Evolutionary conservation across 1,284 basidiomycete species (phyloP), one percentile per base, ranked within the genome.

Genomic region (Schizophyllum amplum): DNA sequence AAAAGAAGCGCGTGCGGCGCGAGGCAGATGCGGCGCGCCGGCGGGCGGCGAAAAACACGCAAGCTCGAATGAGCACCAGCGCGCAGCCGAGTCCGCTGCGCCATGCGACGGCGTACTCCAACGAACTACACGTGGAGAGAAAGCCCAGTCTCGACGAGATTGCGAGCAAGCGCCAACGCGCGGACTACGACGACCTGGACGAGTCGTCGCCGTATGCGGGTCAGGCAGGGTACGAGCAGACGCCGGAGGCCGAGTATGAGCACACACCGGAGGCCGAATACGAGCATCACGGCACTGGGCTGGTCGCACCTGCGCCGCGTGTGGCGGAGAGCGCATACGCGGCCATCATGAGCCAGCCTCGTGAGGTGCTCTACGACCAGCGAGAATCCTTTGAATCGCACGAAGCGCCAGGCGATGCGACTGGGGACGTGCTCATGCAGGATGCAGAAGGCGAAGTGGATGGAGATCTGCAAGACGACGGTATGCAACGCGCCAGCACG

Each of bases 1-100:
- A 74, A 9, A 42, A 93, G 63, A 76, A 69, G 4, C 61, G 73
- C 42, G 90, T 91, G 59, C 87, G 89, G 64, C 77, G 77, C 26
- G 82, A 86, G 60, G 80, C 81, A 0, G 76, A 76, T 47, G 67
- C 66, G 1, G 33, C 33, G 33, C 3, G 33, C 2, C 11, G 21
- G 48, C 21, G 24, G 11, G 48, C 48, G 48, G 9, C 15, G 24
- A 24, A 22, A 11, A 80, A 83, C 52, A 68, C 70, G 1, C 63
- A 68, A 48, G 64, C 64, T n/a, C 73, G 72, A 4, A 73, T 73
- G 23, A 66, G 61, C 24, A 77, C 79, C 13, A 75, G 73, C 63
- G 62, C 51, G 68, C 68, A 67, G 56, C 76, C 75, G 0, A 78
- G 75, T 53, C 75, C 75, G 22, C 63, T 77, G 47, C 68, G 75